Evolutionary conservation across 2,329 filamentous ascomycete genomes (phyloP), one percentile per base, ranked within the genome.

Genomic region (Juglanconis juglandina): DNA sequence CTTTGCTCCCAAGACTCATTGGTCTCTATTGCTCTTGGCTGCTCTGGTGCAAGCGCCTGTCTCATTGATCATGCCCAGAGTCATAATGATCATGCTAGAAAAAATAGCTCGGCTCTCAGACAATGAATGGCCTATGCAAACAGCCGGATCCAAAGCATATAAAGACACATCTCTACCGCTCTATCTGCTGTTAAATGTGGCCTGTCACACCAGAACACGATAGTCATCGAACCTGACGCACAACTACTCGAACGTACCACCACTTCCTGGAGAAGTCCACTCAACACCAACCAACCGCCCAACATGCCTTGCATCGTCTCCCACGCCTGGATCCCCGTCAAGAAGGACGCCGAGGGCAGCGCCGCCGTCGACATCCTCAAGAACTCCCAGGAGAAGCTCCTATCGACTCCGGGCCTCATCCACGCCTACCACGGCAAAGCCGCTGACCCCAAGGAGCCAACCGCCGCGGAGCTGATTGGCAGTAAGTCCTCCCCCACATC

Each of bases 231-330:
- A 24, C 24, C 24, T 24, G 17, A 32, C 46, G 24, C 24, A 32
- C 8, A 48, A 32, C 17, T 32, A 48, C 24, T 6, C 17, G 3
- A 8, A 46, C 42, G 17, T 5, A 17, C 8, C 32, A 34, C 33
- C 24, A 48, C 17, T 7, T 8, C 47, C 24, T 24, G 24, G 24
- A 24, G 24, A 24, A 24, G 24, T 24, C 34, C 34, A 54, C 24
- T 49, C 48, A 37, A 34, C 51, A 13, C 32, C 34, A 8, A 6
- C 37, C 10, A 34, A 34, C 37, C 41, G 39, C 39, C 33, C 58
- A 64, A 58, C 2, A 66, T 64, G 63, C 53, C 64, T n/a, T 56
- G 54, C 47, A 53, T 56, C 50, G 63, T 62, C 53, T 57, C 52
- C 34, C 32, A 64, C 35, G 58, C 58, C 17, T 66, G 64, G 63